These are phyloP conservation scores for Apiospora malaysiana DNA, from an alignment of 2,329 filamentous ascomycete genomes.

Conservation along the genomic window DNA sequence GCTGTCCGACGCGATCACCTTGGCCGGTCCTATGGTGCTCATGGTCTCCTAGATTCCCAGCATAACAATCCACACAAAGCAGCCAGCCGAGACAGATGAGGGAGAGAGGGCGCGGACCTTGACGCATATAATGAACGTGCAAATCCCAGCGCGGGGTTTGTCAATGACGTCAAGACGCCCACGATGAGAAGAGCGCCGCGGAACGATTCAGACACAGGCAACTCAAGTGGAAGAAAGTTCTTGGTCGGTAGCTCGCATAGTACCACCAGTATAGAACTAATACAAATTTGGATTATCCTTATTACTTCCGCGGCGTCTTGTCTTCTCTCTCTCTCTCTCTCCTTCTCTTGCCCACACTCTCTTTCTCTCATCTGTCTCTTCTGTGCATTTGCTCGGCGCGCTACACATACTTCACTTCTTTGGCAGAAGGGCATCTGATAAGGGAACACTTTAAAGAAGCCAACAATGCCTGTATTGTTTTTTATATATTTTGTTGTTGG, in stretches of 20 bases:
- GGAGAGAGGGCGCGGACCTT: not conserved
- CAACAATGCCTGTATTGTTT: slow-evolving; percentile 13
- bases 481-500: not conserved
- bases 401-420: slow-evolving; percentile 14
- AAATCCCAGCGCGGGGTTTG: not conserved
- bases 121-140: slow-evolving; percentile 5
- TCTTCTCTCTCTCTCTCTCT: not conserved
- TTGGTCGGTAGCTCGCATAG: slow-evolving; percentile 23
- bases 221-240: slow-evolving; percentile 20
- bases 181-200: slow-evolving; percentile 20
- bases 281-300: slow-evolving; percentile 16
- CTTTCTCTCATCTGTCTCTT: not conserved
- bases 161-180: not conserved
- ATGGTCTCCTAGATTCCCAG: slow-evolving; percentile 50
- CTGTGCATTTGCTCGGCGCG: slow-evolving; percentile 1
- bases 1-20: slow-evolving; percentile 66
- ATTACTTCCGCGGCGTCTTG: slow-evolving; percentile 6
- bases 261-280: slow-evolving; percentile 23
- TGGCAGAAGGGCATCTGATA: not conserved
- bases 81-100: slow-evolving; percentile 2
- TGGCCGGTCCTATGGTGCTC: slow-evolving; percentile 69
- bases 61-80: not conserved
- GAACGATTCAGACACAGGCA: slow-evolving; percentile 7
- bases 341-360: no score
- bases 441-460: not conserved